phyloP scores from a whole-genome alignment of 306 rosid genomes.

The Mimosa bimucronata region DNA sequence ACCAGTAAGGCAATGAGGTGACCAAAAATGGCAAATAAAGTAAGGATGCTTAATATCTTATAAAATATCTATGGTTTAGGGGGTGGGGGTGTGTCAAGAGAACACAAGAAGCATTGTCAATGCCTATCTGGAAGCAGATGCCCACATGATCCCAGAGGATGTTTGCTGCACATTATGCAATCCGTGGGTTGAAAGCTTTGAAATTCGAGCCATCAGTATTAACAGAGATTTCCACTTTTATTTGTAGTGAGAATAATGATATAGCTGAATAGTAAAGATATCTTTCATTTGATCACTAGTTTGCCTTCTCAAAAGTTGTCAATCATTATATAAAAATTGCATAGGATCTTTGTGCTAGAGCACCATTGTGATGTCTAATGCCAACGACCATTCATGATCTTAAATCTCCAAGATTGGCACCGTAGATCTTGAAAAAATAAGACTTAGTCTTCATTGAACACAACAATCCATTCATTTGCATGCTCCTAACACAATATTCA shows the following conservation, averaged over 20 bases:
- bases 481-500: background rate
- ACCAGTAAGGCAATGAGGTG: slow-evolving; percentile 6
- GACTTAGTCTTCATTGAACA: slow-evolving; percentile 1
- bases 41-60: slow-evolving; percentile 10
- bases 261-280: background rate
- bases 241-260: background rate
- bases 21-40: background rate
- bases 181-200: slow-evolving; percentile 11
- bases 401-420: background rate
- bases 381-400: background rate
- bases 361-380: background rate
- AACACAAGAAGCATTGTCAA: slow-evolving; percentile 11
- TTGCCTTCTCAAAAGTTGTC: slow-evolving; percentile 2
- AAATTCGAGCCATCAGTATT: slow-evolving; percentile 14
- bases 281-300: slow-evolving; percentile 7
- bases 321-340: background rate
- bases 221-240: slow-evolving; percentile 6
- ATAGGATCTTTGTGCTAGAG: slow-evolving; percentile 15
- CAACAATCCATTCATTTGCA: background rate
- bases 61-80: background rate
- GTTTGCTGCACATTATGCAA: slow-evolving; percentile 1
- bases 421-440: background rate
- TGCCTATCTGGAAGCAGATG: slow-evolving; percentile 5
- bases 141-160: background rate
- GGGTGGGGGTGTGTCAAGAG: background rate